A percentile compares a stretch with the other conserved stretches of the same genome.
Evolutionary conservation across 495 filamentous ascomycete genomes (phyloP).

Genomic region (Pseudoneurospora amorphoporcata): DNA sequence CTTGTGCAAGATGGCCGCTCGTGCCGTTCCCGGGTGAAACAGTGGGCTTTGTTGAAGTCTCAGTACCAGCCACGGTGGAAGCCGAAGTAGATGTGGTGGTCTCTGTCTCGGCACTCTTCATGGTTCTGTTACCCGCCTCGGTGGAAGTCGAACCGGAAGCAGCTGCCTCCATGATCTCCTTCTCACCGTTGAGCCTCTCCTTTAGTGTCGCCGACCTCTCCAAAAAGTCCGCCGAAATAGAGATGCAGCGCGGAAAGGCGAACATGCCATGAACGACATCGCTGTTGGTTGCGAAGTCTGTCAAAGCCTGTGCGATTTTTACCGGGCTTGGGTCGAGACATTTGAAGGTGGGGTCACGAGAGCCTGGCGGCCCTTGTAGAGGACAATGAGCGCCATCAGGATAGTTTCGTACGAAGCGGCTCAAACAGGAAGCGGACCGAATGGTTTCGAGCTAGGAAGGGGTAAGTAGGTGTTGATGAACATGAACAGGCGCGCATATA

Average conservation of each 20-base stretch:
- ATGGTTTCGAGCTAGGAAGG: background rate
- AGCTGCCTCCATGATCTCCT: background rate
- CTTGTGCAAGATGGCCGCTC: background rate
- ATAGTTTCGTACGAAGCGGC: background rate
- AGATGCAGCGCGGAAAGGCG: background rate
- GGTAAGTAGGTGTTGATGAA: background rate
- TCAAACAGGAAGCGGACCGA: background rate
- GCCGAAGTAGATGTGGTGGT: background rate
- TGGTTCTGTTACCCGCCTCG: too few species aligned
- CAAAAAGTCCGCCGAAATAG: background rate
- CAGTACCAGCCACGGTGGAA: background rate
- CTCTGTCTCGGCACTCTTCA: too few species aligned
- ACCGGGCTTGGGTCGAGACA: background rate
- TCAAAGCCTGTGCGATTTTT: background rate
- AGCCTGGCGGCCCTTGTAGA: background rate
- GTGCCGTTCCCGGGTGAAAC: too few species aligned
- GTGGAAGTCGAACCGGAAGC: background rate
- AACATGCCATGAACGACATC: background rate
- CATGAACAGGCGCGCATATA: background rate
- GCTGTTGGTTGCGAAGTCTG: background rate
- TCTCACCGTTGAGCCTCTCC: background rate
- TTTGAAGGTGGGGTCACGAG: background rate
- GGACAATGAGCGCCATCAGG: background rate
- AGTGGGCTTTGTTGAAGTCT: too few species aligned
- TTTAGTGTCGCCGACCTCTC: background rate